Percentiles rank a stretch among this genome's conserved stretches.
Conservation (phyloP, 1,284 basidiomycete genomes). For the Leccinum pachyderme region DNA sequence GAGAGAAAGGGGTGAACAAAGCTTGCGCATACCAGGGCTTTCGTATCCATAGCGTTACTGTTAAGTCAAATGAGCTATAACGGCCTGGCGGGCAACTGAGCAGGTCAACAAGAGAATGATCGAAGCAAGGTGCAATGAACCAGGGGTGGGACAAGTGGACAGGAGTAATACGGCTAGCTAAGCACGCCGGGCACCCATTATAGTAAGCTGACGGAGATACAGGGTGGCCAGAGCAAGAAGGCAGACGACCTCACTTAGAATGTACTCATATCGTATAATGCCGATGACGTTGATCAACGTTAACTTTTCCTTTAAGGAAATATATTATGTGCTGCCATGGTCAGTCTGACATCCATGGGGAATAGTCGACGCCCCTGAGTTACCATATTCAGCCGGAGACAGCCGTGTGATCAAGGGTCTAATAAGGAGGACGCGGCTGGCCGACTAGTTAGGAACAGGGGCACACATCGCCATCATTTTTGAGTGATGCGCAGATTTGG, state of each 20-base stretch:
- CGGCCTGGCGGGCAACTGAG: not conserved
- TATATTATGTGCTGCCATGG: not conserved
- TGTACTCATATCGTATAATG: not conserved
- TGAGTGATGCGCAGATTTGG: not conserved
- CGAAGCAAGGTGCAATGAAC: not conserved
- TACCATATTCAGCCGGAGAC: not conserved
- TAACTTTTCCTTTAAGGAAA: not conserved
- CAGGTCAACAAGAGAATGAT: not conserved
- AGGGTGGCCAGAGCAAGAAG: not conserved
- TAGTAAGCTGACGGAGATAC: not conserved
- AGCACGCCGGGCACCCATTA: not conserved
- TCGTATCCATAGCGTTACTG: not conserved
- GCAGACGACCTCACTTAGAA: not conserved
- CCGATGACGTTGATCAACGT: not conserved
- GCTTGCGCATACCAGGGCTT: not conserved
- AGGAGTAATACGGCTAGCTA: not conserved
- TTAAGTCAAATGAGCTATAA: not conserved
- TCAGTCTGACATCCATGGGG: too few relatives aligned
- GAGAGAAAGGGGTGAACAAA: not conserved
- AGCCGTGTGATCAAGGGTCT: not conserved
- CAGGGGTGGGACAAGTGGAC: not conserved
- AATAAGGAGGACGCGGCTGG: not conserved
- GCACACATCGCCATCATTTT: not conserved
- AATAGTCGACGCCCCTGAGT: not conserved
- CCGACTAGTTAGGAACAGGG: not conserved